phyloP scores from a whole-genome alignment of 176 grass and related monocot species.

The Luzula sylvatica region DNA sequence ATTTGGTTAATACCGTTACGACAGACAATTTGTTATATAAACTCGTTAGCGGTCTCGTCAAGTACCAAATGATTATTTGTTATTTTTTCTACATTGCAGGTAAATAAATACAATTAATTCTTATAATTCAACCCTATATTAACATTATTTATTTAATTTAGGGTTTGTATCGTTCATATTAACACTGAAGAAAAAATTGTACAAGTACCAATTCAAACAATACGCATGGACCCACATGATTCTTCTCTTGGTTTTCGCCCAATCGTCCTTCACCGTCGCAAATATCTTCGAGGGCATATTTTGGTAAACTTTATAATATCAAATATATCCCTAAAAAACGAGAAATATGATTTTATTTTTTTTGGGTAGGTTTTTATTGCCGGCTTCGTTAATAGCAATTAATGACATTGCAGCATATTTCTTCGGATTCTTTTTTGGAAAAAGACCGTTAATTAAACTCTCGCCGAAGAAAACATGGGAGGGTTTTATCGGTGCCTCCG shows the following conservation, averaged over 20 bases:
- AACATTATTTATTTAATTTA: constrained; percentile 22
- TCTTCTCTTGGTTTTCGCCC: constrained; percentile 79
- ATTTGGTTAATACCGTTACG: constrained; percentile 86
- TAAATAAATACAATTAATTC: constrained; percentile 27
- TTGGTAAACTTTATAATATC: constrained; percentile 42
- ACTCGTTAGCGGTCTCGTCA: constrained; percentile 75
- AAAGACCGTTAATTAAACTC: constrained; percentile 92
- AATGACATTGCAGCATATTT: constrained; percentile 96
- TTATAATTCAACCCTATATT: too few species aligned
- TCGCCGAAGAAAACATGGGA: constrained; percentile 99
- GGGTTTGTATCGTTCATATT: constrained; percentile 99
- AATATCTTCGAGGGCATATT: constrained; percentile 99
- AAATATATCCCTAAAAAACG: too few species aligned
- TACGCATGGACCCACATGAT: constrained; percentile 99
- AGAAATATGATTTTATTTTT: constrained; percentile 14
- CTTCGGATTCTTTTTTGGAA: constrained; percentile 97
- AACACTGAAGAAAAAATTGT: constrained; percentile 95
- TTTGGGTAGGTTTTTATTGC: constrained; percentile 84
- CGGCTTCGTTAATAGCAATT: constrained; percentile 93
- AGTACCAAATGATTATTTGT: constrained; percentile 99
- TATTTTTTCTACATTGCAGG: constrained; percentile 99
- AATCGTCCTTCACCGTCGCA: constrained; percentile 96
- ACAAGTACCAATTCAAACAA: constrained; percentile 99
- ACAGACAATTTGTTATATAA: constrained; percentile 90
- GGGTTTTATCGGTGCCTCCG: constrained; percentile 97